Evolutionary conservation across 108 stramenopile genomes (phyloP), one percentile per base, ranked within the genome.

Genomic region (Nannochloropsis salina): DNA sequence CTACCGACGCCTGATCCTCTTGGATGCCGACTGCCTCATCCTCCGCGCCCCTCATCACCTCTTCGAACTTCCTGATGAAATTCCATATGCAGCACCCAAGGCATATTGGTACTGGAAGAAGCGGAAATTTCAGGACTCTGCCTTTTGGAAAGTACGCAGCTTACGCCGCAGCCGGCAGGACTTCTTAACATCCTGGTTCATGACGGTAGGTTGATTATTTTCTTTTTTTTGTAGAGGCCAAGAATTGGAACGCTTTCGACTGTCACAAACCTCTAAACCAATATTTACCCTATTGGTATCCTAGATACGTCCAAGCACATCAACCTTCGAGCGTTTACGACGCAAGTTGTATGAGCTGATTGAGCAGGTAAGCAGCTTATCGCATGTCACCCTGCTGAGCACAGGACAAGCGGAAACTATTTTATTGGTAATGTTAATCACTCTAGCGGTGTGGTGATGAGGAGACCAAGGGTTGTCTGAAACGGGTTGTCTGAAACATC

Each of bases 1-100:
- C 20, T 74, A 74, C 61, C 61, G 61, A n/a, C 61, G 61, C 4
- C 15, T 74, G 20, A 74, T 74, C 61, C 61, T 74, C 61, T 6
- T 74, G 61, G 61, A 74, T 74, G 61, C 61, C 15, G 61, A 74
- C n/a, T 74, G 61, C 61, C 61, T 74, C 61, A n/a, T 74, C 6
- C 61, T 74, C n/a, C 61, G 61, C 6, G 20, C 61, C n/a, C 61
- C 61, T 8, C 61, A 74, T 74, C 61, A 74, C n/a, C 61, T 74
- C 61, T 74, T 74, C 61, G 6, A 6, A 2, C 6, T 74, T 15
- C 61, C 61, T n/a, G 61, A 74, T n/a, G 61, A 74, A 74, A 74
- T 74, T 74, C 61, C 61, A 3, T 74, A n/a, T 74, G 61, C 61
- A 8, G 61, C 61, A 15, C 61, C 61, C 8, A 74, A 74, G n/a